Base-by-base conservation (phyloP, 768 basidiomycete genomes). In the Russula virescens region DNA sequence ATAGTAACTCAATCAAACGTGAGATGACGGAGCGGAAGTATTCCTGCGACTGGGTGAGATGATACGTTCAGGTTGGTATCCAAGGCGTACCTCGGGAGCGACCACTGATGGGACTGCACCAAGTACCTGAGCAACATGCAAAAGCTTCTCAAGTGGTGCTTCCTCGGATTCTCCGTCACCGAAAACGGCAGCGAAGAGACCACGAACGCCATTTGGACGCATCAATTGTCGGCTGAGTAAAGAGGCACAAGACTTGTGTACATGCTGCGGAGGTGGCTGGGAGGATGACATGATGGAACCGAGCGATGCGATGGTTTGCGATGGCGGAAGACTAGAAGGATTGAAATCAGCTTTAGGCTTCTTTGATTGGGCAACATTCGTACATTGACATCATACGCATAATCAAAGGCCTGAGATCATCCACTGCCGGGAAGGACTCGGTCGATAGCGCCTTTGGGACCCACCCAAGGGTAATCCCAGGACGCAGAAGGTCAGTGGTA, bases 381-480 rank as follows among this genome's bases (percentile, higher is more conserved):
- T 76, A 91, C 90, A 81, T 77, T 65, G 79, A 78, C 45, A 91
- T 73, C 25, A 91, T 71, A 58, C 82, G 83, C 68, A 84, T 76
- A 3, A 81, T 76, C 38, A 78, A 66, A 1, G 83, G 80, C 5
- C 83, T 80, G 18, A 85, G 69, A 50, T 75, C 70, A 59, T 85
- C 79, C 25, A 80, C 66, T 38, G 78, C 71, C n/a, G 73, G 75
- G 34, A 74, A 69, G 0, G 73, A 65, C 16, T 79, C 75, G 0
- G 75, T 71, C 7, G 76, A 72, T 10, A 79, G 69, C 0, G 78
- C 74, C 68, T 81, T 83, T 5, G 87, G 88, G 9, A 89, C 76
- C 90, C 90, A 93, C 2, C 87, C 91, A 9, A 93, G 73, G 10
- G 81, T 72, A 7, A 91, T 77, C 34, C 83, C 78, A 10, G 86